Conservation (phyloP, 2,329 filamentous ascomycete species). For the Colletotrichum theobromicola region DNA sequence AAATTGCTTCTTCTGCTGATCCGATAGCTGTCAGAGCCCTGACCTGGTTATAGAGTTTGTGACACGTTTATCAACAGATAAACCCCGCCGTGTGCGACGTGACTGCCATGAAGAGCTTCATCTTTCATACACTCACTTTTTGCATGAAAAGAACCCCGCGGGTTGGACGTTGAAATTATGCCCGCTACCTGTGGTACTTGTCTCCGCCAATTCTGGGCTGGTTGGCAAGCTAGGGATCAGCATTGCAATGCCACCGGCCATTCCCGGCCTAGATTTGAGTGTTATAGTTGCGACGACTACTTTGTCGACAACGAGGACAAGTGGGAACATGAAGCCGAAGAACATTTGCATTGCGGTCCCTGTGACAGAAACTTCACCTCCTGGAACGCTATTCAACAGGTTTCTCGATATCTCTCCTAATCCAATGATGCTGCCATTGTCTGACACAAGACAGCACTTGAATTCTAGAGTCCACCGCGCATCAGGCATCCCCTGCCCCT, state of each 20-base stretch:
- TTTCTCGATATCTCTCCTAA: not conserved
- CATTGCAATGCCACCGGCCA: constrained; percentile 34
- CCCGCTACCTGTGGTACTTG: constrained; percentile 29
- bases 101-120: not conserved
- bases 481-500: constrained; percentile 54
- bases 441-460: constrained; percentile 50
- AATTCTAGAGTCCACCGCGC: constrained; percentile 57
- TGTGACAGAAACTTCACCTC: not conserved
- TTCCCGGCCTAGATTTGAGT: constrained; percentile 28
- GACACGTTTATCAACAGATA: not conserved
- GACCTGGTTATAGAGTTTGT: not conserved
- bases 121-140: not conserved
- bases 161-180: not conserved
- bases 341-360: not conserved
- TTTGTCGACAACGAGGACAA: constrained; percentile 28
- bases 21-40: not conserved
- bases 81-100: not conserved
- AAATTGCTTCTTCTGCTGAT: not conserved
- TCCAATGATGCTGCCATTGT: not conserved
- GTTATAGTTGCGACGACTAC: constrained; percentile 27
- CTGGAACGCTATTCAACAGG: not conserved
- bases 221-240: constrained; percentile 27
- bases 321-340: not conserved
- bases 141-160: not conserved
- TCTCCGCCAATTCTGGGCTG: constrained; percentile 25